Conservation (phyloP, 2,329 filamentous ascomycete genomes). For the Massarina eburnea region DNA sequence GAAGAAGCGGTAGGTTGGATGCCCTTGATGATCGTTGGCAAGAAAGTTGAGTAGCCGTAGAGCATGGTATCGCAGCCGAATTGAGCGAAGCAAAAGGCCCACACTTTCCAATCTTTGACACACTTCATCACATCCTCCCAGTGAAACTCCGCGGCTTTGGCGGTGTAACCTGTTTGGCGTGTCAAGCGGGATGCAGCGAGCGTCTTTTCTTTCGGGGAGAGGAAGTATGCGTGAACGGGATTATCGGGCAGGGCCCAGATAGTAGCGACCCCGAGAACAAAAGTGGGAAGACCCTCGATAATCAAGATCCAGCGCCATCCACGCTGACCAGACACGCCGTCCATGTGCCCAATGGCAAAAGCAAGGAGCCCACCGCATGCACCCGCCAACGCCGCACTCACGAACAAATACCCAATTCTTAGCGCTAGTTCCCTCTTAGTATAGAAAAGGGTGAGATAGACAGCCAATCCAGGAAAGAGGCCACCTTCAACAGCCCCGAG, state of each 20-base stretch:
- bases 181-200: conserved; percentile 57
- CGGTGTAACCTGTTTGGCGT: conserved; percentile 52
- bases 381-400: conserved; percentile 69
- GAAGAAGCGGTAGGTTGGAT: conserved; percentile 63
- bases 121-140: conserved; percentile 66
- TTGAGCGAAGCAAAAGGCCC: conserved; percentile 67
- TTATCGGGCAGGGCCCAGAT: conserved; percentile 66
- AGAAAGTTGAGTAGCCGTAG: conserved; percentile 76
- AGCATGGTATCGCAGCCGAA: conserved; percentile 77
- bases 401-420: conserved; percentile 73
- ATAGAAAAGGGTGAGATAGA: conserved; percentile 77
- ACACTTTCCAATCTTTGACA: conserved; percentile 75
- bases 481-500: conserved; percentile 71
- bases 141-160: conserved; percentile 56
- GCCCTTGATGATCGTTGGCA: conserved; percentile 75
- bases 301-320: conserved; percentile 76
- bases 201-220: conserved; percentile 60
- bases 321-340: conserved; percentile 62
- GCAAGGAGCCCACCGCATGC: conserved; percentile 73
- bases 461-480: conserved; percentile 67
- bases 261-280: conserved; percentile 58
- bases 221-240: conserved; percentile 64
- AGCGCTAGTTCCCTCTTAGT: conserved; percentile 71
- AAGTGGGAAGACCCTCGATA: conserved; percentile 58
- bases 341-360: conserved; percentile 73